Conservation (phyloP, 2,329 filamentous ascomycete genomes). For the Fusarium temperatum region DNA sequence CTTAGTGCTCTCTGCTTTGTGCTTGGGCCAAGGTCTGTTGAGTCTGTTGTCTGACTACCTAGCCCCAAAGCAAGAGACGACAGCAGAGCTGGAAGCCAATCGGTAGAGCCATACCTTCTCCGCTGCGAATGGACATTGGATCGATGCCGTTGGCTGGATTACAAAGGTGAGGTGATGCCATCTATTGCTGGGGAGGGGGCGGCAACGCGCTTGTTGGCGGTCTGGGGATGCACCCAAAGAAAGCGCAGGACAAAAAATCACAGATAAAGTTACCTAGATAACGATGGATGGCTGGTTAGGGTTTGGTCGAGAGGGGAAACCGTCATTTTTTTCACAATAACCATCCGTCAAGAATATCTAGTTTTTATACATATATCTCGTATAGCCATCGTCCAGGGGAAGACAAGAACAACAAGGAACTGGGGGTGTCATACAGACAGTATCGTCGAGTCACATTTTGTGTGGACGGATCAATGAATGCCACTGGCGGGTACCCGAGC, state of each 20-base stretch:
- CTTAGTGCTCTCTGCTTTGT: background rate
- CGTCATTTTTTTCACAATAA: background rate
- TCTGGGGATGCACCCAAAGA: constrained; percentile 20
- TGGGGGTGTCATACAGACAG: background rate
- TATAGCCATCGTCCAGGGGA: background rate
- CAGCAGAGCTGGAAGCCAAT: constrained; percentile 22
- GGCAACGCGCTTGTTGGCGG: constrained; percentile 31
- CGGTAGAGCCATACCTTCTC: constrained; percentile 8
- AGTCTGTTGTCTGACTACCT: constrained; percentile 21
- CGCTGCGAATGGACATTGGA: constrained; percentile 4
- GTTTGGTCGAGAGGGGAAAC: background rate
- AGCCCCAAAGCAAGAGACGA: constrained; percentile 24
- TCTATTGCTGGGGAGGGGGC: constrained; percentile 17
- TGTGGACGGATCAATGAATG: constrained; percentile 22
- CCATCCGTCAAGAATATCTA: background rate
- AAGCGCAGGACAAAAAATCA: background rate
- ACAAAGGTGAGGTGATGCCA: constrained; percentile 34
- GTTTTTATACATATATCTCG: background rate
- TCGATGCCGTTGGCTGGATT: constrained; percentile 5
- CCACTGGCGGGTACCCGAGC: constrained; percentile 15
- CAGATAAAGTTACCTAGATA: constrained; percentile 1
- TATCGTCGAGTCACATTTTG: constrained; percentile 11
- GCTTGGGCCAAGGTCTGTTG: constrained; percentile 18
- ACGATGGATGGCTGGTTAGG: background rate
- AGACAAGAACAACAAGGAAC: background rate